Percentiles rank a stretch among this genome's conserved stretches.
phyloP scores from a whole-genome alignment of 2,329 filamentous ascomycete species.

The Coleophoma eucalyptorum region DNA sequence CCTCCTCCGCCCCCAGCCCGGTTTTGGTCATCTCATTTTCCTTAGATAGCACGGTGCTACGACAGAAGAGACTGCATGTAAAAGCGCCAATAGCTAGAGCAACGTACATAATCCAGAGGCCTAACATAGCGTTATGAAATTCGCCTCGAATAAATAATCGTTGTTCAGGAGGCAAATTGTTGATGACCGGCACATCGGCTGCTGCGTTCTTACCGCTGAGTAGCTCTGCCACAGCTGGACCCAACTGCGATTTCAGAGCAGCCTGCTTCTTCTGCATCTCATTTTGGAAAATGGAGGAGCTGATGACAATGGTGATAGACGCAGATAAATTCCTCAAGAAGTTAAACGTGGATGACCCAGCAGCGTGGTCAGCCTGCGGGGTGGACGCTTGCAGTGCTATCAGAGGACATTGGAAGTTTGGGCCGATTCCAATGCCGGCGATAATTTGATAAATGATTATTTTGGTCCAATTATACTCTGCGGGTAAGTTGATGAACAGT shows the following conservation, averaged over 20 bases:
- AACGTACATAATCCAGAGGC: background rate
- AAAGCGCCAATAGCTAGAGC: background rate
- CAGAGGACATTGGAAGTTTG: slow-evolving; percentile 63
- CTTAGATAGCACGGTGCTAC: background rate
- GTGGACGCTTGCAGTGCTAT: slow-evolving; percentile 63
- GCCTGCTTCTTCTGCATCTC: slow-evolving; percentile 11
- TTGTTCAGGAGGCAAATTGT: background rate
- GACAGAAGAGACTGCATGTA: background rate
- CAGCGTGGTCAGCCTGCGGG: slow-evolving; percentile 56
- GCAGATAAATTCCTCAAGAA: slow-evolving; percentile 50
- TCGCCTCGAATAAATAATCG: background rate
- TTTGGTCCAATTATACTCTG: slow-evolving; percentile 47
- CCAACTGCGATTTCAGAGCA: background rate
- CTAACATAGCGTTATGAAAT: background rate
- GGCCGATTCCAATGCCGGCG: slow-evolving; percentile 57
- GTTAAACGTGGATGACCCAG: slow-evolving; percentile 56
- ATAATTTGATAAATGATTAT: slow-evolving; percentile 56
- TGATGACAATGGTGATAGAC: slow-evolving; percentile 37
- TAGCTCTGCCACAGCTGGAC: background rate
- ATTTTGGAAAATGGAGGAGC: slow-evolving; percentile 42
- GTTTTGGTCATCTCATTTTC: background rate
- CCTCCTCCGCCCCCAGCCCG: background rate
- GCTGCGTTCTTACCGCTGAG: background rate
- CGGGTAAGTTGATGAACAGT: slow-evolving; percentile 54
- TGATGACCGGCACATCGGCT: background rate